Conservation (phyloP, 164 flowering plant species). For the Sedum album region DNA sequence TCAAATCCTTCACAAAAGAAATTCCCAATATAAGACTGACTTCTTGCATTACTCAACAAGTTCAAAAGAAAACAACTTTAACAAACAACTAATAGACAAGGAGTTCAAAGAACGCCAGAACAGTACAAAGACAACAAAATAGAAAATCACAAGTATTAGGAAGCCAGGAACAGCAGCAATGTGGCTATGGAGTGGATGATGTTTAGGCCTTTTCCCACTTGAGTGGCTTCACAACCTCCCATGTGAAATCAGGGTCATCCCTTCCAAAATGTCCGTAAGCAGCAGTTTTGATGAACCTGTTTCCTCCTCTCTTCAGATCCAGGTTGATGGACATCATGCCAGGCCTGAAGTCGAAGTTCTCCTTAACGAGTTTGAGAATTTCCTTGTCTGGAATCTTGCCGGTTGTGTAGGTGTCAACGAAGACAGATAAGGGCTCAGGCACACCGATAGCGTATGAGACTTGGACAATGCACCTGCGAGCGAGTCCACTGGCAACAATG, state of each 20-base stretch:
- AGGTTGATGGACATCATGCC: background rate
- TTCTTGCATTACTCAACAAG: background rate
- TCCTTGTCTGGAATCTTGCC: background rate
- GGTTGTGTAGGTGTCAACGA: background rate
- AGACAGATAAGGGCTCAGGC: background rate
- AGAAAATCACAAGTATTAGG: background rate
- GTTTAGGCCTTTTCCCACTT: background rate
- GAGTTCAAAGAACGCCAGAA: no score
- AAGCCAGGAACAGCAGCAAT: background rate
- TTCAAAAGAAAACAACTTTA: background rate
- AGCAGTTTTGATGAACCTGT: background rate
- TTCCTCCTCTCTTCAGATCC: background rate
- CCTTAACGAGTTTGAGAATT: background rate
- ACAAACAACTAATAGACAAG: no score
- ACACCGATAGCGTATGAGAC: slow-evolving; percentile 1
- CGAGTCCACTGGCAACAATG: background rate
- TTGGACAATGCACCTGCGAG: background rate
- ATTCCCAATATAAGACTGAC: background rate
- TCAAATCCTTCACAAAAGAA: no score
- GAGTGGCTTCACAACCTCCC: background rate
- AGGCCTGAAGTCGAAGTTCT: background rate
- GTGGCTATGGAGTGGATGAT: background rate
- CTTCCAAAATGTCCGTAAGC: background rate
- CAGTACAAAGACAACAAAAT: background rate
- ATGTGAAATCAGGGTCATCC: background rate